These are phyloP conservation scores for Microthyrium microscopicum DNA, from an alignment of 2,329 filamentous ascomycete species.

Conservation along the genomic window DNA sequence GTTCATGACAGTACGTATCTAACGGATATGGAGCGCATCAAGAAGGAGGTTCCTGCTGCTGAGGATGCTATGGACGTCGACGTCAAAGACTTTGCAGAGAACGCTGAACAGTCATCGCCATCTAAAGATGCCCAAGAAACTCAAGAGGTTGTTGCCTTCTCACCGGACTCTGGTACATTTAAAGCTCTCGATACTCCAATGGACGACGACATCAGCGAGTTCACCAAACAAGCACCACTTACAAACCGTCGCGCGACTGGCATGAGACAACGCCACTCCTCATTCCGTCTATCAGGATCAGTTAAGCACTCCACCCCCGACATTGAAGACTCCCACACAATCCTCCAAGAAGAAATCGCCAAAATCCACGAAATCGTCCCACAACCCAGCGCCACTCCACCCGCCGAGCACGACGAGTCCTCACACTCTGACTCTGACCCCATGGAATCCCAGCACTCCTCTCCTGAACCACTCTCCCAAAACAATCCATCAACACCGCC, in stretches of 20 bases:
- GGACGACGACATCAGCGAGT: constrained; percentile 3
- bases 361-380: no score
- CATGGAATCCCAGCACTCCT: background rate
- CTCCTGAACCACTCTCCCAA: background rate
- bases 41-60: constrained; percentile 23
- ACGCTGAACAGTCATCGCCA: background rate
- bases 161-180: constrained; percentile 23
- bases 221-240: background rate
- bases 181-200: constrained; percentile 17
- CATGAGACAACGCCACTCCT: no score
- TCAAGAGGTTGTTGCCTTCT: constrained; percentile 17
- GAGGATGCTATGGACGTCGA: constrained; percentile 31
- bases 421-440: constrained; percentile 1
- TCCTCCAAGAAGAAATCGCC: background rate
- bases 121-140: constrained; percentile 9
- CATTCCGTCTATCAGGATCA: no score
- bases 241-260: no score
- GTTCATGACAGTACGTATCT: constrained; percentile 21
- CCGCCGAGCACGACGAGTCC: background rate
- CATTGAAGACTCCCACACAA: background rate
- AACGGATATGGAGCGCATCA: constrained; percentile 21
- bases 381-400: no score
- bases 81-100: background rate
- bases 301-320: no score
- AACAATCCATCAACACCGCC: constrained; percentile 7